Percentiles rank a stretch among this genome's conserved stretches.
These are phyloP conservation scores for Cordyceps tenuipes DNA, from an alignment of 2,329 filamentous ascomycete genomes.

Conservation along the genomic window DNA sequence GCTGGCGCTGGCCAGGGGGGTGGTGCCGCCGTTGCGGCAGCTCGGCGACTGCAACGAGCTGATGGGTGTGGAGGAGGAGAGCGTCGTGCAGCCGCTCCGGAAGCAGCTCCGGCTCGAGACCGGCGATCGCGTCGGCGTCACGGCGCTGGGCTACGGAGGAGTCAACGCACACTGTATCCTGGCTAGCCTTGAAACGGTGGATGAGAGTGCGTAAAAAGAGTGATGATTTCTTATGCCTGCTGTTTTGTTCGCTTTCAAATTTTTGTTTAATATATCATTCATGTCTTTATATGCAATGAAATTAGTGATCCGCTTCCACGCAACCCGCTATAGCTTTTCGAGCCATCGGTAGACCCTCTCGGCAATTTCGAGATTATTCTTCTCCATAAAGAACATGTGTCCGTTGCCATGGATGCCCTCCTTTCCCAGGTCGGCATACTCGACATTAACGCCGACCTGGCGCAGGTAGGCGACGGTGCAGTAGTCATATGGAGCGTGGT, in stretches of 20 bases:
- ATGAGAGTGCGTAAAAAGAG: background rate
- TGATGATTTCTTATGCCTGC: too few species aligned
- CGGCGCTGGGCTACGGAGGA: conserved; percentile 1
- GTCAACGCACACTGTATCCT: conserved; percentile 4
- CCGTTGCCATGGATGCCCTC: conserved; percentile 41
- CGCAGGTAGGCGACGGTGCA: conserved; percentile 41
- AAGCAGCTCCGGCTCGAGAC: background rate
- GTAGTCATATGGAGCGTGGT: conserved; percentile 44
- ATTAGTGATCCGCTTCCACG: too few species aligned
- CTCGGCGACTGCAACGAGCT: conserved; percentile 1
- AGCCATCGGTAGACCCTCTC: conserved; percentile 16
- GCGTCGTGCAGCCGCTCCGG: background rate
- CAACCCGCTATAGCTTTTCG: conserved; percentile 6
- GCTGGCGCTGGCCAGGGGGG: background rate
- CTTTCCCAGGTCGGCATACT: conserved; percentile 36
- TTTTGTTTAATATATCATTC: too few species aligned
- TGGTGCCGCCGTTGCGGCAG: conserved; percentile 2
- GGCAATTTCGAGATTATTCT: conserved; percentile 26
- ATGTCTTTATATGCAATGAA: too few species aligned
- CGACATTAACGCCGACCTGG: conserved; percentile 37
- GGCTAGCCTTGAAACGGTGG: background rate
- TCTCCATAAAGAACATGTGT: conserved; percentile 41
- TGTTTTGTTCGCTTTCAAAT: too few species aligned
- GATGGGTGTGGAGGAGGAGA: background rate
- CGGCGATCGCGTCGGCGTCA: background rate